Base-by-base conservation (phyloP, 2,329 filamentous ascomycete species). In the Capronia epimyces region DNA sequence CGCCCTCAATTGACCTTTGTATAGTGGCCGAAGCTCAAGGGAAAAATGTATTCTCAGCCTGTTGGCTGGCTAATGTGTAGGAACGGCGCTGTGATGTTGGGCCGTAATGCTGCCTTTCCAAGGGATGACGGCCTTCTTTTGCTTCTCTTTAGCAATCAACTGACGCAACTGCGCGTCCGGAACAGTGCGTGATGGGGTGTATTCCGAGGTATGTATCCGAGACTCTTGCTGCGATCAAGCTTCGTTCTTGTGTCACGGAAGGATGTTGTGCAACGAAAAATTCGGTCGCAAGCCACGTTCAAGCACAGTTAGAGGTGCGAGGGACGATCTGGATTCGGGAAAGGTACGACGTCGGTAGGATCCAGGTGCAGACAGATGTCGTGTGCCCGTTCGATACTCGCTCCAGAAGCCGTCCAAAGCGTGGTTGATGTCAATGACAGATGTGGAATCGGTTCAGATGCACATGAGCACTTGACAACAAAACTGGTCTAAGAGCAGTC, bases 161-260 rank as follows among this genome's bases (percentile, higher is more conserved):
- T 8, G 34, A 9, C 34, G 12, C 15, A 20, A 20, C 18, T 20
- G 34, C 34, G 18, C 16, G 34, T 37, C 46, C 29, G 27, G 13
- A 13, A 36, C 3, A 16, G 39, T 49, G 50, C 37, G 31, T 39
- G 50, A 46, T 22, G 43, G 24, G 18, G 24, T 43, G 9, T 44
- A 10, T 50, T 41, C 25, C 36, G 21, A 20, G 43, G 49, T 50
- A 31, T 36, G 43, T 53, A 48, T 37, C 52, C 49, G 52, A 53
- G 41, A 46, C 41, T 49, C 44, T 53, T 48, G 43, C 32, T 24
- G 36, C 22, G 36, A 46, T 40, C 49, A 52, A 56, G 50, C 50
- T 53, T 55, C 51, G 16, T 31, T 46, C n/a, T 45, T 41, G 57
- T 59, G 52, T 52, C 32, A 57, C 57, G 49, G 52, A 57, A 57